phyloP scores from a whole-genome alignment of 2,329 filamentous ascomycete species.

The Dothideomycetidae sp. region DNA sequence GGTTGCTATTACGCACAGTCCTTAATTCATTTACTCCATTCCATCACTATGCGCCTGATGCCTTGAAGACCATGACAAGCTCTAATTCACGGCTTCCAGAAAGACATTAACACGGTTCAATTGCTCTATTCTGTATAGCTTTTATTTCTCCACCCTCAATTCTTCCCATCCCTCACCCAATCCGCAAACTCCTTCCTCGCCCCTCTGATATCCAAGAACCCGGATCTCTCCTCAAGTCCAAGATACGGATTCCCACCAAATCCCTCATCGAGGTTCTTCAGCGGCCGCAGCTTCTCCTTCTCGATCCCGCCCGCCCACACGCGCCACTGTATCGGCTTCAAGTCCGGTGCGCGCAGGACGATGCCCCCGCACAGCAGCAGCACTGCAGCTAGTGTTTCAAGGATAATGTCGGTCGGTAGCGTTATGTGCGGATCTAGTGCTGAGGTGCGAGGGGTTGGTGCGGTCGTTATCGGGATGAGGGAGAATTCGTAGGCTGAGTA shows the following conservation, averaged over 20 bases:
- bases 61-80: too few species aligned
- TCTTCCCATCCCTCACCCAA: constrained; percentile 43
- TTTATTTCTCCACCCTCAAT: constrained; percentile 1
- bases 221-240: constrained; percentile 61
- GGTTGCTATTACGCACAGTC: too few species aligned
- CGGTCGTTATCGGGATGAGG: constrained; percentile 40
- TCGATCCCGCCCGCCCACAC: constrained; percentile 77
- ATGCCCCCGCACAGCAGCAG: constrained; percentile 71
- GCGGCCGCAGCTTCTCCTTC: constrained; percentile 42
- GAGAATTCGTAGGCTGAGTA: constrained; percentile 95
- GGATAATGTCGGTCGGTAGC: constrained; percentile 71
- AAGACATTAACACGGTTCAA: background rate
- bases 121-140: background rate
- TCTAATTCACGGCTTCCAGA: background rate
- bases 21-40: too few species aligned
- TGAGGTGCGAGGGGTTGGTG: constrained; percentile 20
- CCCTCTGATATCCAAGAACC: constrained; percentile 73
- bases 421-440: constrained; percentile 19
- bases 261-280: constrained; percentile 48
- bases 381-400: constrained; percentile 73
- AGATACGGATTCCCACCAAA: constrained; percentile 69
- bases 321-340: constrained; percentile 75
- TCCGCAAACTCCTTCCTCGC: constrained; percentile 64
- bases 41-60: too few species aligned
- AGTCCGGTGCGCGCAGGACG: constrained; percentile 58